Evolutionary conservation across 495 filamentous ascomycete species (phyloP).

Genomic region (Penicillium angulare): DNA sequence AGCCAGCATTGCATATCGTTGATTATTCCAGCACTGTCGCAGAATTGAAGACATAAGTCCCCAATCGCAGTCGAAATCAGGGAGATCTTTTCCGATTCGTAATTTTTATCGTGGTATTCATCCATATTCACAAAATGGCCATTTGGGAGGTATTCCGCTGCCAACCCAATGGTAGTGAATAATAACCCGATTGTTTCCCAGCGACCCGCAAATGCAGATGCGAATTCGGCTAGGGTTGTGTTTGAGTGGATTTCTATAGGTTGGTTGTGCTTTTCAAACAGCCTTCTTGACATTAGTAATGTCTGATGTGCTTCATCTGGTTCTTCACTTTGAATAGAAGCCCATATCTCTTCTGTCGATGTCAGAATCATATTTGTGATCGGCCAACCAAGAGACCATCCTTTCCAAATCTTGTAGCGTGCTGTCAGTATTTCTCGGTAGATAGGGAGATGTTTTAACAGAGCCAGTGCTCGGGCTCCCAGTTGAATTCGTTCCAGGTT

Average conservation of each 20-base stretch:
- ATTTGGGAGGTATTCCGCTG: constrained; percentile 8
- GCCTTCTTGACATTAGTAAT: constrained; percentile 11
- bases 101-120: too few relatives aligned
- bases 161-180: constrained; percentile 19
- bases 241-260: constrained; percentile 12
- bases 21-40: constrained; percentile 23
- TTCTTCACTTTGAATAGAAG: neutral
- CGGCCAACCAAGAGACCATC: constrained; percentile 19
- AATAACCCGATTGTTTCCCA: constrained; percentile 29
- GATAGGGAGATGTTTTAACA: constrained; percentile 22
- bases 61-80: too few relatives aligned
- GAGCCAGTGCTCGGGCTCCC: constrained; percentile 21
- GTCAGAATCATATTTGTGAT: constrained; percentile 17
- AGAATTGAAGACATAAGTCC: constrained; percentile 32
- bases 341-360: constrained; percentile 19
- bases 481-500: constrained; percentile 17
- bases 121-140: neutral
- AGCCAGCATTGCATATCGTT: constrained; percentile 26
- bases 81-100: too few relatives aligned
- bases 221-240: constrained; percentile 23
- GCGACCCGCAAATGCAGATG: constrained; percentile 5
- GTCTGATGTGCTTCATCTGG: constrained; percentile 13
- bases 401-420: constrained; percentile 19
- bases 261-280: constrained; percentile 22
- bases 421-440: constrained; percentile 21